Conservation (phyloP, 2,329 filamentous ascomycete species). For the Cadophora gregata region DNA sequence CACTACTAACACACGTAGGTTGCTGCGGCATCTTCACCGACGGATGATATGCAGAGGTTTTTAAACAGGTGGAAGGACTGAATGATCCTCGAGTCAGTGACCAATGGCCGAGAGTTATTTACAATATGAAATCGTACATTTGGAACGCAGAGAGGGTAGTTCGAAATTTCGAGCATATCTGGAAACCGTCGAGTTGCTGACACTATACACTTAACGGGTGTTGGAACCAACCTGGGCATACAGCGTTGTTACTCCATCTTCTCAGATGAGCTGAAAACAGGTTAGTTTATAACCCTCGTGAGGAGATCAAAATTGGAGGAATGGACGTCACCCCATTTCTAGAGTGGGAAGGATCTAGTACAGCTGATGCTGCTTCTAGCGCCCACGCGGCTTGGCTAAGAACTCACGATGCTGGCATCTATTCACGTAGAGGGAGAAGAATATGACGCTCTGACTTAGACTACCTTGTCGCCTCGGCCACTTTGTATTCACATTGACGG, state of each 20-base stretch:
- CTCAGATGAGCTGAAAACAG: background rate
- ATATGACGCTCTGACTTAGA: background rate
- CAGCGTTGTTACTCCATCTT: background rate
- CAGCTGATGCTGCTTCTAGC: too few relatives aligned
- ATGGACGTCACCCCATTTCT: background rate
- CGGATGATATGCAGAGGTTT: conserved; percentile 46
- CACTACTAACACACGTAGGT: conserved; percentile 35
- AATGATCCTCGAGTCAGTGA: background rate
- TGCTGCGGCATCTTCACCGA: conserved; percentile 42
- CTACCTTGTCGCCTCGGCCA: background rate
- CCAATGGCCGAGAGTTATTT: background rate
- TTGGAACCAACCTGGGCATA: background rate
- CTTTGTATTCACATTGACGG: background rate
- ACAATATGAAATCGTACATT: background rate
- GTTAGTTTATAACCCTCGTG: background rate
- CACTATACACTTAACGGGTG: background rate
- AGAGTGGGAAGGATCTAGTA: background rate
- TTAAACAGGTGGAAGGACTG: conserved; percentile 49
- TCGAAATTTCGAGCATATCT: background rate
- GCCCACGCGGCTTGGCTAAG: too few relatives aligned
- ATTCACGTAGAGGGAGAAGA: too few relatives aligned
- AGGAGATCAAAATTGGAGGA: background rate
- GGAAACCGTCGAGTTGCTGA: too few relatives aligned
- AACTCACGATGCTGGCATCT: too few relatives aligned
- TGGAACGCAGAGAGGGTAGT: background rate